Base-by-base conservation (phyloP, 176 grass and related monocot species). In the Lolium perenne region DNA sequence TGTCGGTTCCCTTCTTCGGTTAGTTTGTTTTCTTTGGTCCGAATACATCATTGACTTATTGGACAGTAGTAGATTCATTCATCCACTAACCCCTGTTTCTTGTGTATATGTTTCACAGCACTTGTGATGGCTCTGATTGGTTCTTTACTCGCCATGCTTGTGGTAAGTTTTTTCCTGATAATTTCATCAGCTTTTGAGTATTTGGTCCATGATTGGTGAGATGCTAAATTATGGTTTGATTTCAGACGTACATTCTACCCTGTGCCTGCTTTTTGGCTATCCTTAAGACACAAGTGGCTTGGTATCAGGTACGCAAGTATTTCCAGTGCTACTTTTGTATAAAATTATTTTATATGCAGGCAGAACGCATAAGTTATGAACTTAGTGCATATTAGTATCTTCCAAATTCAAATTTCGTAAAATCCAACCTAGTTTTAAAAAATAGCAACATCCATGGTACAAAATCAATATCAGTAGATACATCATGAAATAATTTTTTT, bases 51-150 rank as follows among this genome's bases (percentile, higher is more conserved):
- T 81, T 3, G 17, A 68, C 83, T 76, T 51, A 62, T 78, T 78
- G 20, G 63, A 62, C 38, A 48, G 0, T 26, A 58, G 2, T 25
- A 71, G 20, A 26, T 60, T 40, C 4, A 65, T 66, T 40, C 16
- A 67, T 67, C 35, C 16, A 57, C 11, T 26, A 53, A 78, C 22
- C 2, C 26, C 12, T 80, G 9, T 63, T 70, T 48, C 6, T 88
- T 77, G 6, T 56, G 6, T 71, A 68, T 8, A 46, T 14, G 45
- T 41, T 89, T 26, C 9, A 75, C 88, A 98, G 96, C 92, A 69
- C 94, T 98, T 62, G 93, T 98, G 70, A 95, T 98, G 93, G 83
- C 96, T 32, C 92, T 98, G n/a, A 86, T 98, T 79, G 96, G 96
- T 20, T 98, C 96, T 84, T 86, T 98, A 50, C 84, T 98, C 74